Conservation (phyloP, 495 filamentous ascomycete species). For the Halenospora varia region DNA sequence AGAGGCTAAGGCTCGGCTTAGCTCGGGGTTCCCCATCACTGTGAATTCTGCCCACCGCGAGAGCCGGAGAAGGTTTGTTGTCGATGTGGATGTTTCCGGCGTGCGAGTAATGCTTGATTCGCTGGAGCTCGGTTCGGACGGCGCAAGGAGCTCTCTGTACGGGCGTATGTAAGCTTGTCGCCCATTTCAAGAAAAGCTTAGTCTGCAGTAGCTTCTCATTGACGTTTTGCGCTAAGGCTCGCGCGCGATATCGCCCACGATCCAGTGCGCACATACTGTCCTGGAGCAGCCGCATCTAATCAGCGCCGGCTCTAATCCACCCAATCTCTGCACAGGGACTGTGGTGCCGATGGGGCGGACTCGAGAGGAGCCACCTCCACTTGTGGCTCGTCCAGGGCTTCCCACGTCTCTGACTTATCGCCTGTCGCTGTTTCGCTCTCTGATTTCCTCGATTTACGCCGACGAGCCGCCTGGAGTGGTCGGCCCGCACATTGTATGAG, state of each 20-base stretch:
- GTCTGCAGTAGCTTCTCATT: background rate
- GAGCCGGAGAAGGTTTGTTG: background rate
- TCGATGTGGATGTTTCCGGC: background rate
- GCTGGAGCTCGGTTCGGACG: too few relatives aligned
- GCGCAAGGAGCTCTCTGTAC: too few relatives aligned
- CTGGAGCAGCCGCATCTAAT: background rate
- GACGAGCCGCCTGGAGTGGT: background rate
- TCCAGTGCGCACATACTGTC: background rate
- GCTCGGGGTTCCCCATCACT: background rate
- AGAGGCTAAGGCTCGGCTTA: background rate
- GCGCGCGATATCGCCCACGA: background rate
- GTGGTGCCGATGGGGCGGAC: background rate
- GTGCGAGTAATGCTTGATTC: background rate
- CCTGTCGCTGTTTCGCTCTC: background rate
- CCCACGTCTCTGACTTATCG: background rate
- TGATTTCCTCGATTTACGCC: background rate
- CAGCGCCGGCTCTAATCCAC: background rate
- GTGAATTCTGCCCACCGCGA: background rate
- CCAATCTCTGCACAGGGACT: background rate
- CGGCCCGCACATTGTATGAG: background rate
- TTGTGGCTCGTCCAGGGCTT: background rate
- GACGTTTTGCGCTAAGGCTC: background rate
- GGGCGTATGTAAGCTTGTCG: too few relatives aligned
- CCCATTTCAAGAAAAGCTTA: background rate
- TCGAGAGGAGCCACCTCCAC: background rate